Base-by-base conservation (phyloP, 2,329 filamentous ascomycete species). In the Aspergillus bombycis region DNA sequence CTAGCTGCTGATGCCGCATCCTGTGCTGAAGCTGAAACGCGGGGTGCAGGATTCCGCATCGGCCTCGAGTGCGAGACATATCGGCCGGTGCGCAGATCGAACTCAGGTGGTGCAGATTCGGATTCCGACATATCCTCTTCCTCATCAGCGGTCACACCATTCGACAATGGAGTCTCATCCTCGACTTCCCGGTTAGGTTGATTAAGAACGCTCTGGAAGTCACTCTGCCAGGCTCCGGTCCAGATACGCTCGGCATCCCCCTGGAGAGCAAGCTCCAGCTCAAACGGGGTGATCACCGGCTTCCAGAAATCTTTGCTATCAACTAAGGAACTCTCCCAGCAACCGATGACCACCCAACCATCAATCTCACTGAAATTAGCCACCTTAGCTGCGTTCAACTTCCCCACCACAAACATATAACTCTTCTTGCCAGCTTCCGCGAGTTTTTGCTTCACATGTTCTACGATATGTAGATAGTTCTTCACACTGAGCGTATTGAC, bases 331-430 rank as follows among this genome's bases (percentile, higher is more conserved):
- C 94, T 97, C 80, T 99, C 95, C 95, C 95, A 99, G 79, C 95
- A 99, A 2, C 95, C 94, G 11, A 99, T 92, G 0, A 98, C 93
- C 0, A 98, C 93, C 95, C 95, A 99, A 19, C 93, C 94, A 50
- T 93, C 94, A 6, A 99, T 88, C 77, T 99, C 95, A 62, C 91
- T 88, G 79, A 99, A 99, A 78, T 99, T 99, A 56, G 95, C 95
- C 26, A 99, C 85, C 77, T 99, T 99, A 43, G 94, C 94, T 0
- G 94, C 90, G 74, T 98, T 99, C 30, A 99, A 84, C 77, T 98
- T 98, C 63, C 95, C 95, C 0, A 99, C 95, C 2, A 99, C 95
- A 55, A 99, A 92, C 1, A 94, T 92, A 77, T 99, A 99, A 75
- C 88, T 91, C 81, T 98, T 99, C 82, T 98, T 98, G 12, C 93